Percentiles rank a stretch among this genome's conserved stretches.
These are phyloP conservation scores for Exophiala viscosa DNA, from an alignment of 2,329 filamentous ascomycete genomes.

Conservation along the genomic window DNA sequence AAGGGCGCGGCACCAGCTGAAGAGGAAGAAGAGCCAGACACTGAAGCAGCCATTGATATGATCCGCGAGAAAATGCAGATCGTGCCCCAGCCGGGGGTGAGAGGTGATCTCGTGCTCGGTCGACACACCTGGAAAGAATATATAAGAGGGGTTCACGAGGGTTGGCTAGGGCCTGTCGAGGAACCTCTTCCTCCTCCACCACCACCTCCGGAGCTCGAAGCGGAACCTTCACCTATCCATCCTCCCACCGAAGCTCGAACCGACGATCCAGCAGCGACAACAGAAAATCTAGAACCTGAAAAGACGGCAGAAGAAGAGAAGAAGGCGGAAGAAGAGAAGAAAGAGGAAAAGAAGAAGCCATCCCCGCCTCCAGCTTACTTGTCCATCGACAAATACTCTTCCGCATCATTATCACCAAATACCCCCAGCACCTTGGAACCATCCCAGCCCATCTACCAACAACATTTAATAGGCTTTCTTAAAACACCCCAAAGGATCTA, in stretches of 20 bases:
- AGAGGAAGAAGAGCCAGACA: slow-evolving; percentile 47
- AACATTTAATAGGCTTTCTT: slow-evolving; percentile 86
- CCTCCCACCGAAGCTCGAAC: slow-evolving; percentile 31
- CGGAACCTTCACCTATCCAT: slow-evolving; percentile 28
- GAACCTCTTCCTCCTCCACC: slow-evolving; percentile 44
- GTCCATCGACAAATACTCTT: slow-evolving; percentile 65
- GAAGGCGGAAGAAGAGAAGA: slow-evolving; percentile 45
- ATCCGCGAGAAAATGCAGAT: slow-evolving; percentile 65
- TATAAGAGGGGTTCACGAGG: slow-evolving; percentile 85
- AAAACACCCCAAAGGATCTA: slow-evolving; percentile 83
- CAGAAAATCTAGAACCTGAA: slow-evolving; percentile 31
- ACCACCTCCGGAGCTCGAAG: slow-evolving; percentile 24
- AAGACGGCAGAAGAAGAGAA: slow-evolving; percentile 49
- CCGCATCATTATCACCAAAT: slow-evolving; percentile 59
- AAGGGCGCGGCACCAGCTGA: slow-evolving; percentile 42
- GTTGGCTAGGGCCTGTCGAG: slow-evolving; percentile 84
- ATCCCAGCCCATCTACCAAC: slow-evolving; percentile 69
- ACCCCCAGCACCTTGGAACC: slow-evolving; percentile 71
- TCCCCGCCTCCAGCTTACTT: slow-evolving; percentile 70
- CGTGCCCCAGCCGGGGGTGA: slow-evolving; percentile 66
- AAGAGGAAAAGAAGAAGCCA: slow-evolving; percentile 51
- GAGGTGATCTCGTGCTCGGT: slow-evolving; percentile 84
- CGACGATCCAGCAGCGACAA: slow-evolving; percentile 28
- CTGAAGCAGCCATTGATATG: slow-evolving; percentile 60
- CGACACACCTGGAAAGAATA: slow-evolving; percentile 98